Base-by-base conservation (phyloP, 2,329 filamentous ascomycete species). In the Biscogniauxia mediterranea region DNA sequence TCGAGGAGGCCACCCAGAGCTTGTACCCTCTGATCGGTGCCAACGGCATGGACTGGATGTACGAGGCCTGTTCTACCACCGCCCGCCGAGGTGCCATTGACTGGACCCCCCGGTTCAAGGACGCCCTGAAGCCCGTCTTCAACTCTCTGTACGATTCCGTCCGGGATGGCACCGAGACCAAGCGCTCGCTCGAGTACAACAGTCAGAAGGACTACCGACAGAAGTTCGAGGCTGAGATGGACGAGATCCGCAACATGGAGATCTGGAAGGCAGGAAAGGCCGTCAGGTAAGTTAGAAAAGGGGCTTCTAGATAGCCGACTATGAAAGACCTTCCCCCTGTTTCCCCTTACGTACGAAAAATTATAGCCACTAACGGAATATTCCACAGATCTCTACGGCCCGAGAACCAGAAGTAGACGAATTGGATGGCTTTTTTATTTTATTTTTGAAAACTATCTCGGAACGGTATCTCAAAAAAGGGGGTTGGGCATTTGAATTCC, bases 1-100 rank as follows among this genome's bases (percentile, higher is more conserved):
- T 99, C 71, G 95, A 99, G 87, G 95, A 99, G 87, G 95, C 95
- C 69, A 99, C 95, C 57, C 95, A 99, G 87, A 92, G 88, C 70
- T 85, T 99, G 76, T 99, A 99, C 87, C 95, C 95, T 68, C 86
- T 99, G 76, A 99, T 99, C 76, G 95, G 94, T 76, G 88, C 87
- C 81, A 91, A 98, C 83, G 95, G 95, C 76, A 98, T 99, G 95
- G 95, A 99, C 86, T 99, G 96, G 93, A 99, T 99, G 95, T 99
- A 96, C 85, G 93, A 94, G 79, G 95, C 95, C 71, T 99, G 95
- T 91, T 98, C 94, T 67, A 99, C 95, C 77, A 99, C 95, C 62
- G 95, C 95, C 76, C 92, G 95, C 76, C 93, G 95, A 77, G 95
- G 95, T 81, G 95, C 95, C 82, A 96, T 99, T 78, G 95, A 99